Base-by-base conservation (phyloP, 1,284 basidiomycete species). In the Melampsora larici-populina region DNA sequence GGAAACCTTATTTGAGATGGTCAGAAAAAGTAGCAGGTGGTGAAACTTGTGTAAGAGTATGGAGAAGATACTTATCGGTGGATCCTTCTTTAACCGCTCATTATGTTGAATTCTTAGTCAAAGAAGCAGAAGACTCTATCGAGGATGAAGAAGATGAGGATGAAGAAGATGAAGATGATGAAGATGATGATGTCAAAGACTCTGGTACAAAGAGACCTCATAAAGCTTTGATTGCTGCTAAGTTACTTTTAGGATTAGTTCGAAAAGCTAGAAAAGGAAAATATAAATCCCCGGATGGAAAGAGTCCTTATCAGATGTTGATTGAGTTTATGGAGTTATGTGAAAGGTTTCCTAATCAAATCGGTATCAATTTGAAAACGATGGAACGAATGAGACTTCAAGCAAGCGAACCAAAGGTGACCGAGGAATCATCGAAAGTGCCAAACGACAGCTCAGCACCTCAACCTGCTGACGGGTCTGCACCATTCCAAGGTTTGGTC, bases 1-100 rank as follows among this genome's bases (percentile, higher is more conserved):
- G 97, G 97, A 89, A 91, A 26, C 87, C 92, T 69, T 99, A 97
- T 84, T 88, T 99, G n/a, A 87, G 92, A 9, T 98, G 94, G 94
- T 92, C 95, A 1, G 93, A 97, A 86, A 84, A 87, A 36, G 89
- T 88, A 11, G 75, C 70, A 82, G 92, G 93, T 76, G 93, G 94
- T n/a, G 85, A 89, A 68, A 92, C 92, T 0, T 92, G 91, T 60
- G 92, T 94, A 70, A 86, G 90, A 31, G 89, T 97, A 21, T 99
- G 96, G 86, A 88, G 95, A 78, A 89, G 97, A 58, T 98, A 96
- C 84, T 89, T 99, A 58, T 86, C 88, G 79, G 86, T 86, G 68
- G 82, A 86, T 81, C 81, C 82, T 17, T 81, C 81, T 29, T 78
- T 83, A 24, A 83, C 83, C 0, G 82, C 83, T 65, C 79, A 81